These are phyloP conservation scores for Mycena amicta DNA, from an alignment of 768 basidiomycete genomes.

Conservation along the genomic window DNA sequence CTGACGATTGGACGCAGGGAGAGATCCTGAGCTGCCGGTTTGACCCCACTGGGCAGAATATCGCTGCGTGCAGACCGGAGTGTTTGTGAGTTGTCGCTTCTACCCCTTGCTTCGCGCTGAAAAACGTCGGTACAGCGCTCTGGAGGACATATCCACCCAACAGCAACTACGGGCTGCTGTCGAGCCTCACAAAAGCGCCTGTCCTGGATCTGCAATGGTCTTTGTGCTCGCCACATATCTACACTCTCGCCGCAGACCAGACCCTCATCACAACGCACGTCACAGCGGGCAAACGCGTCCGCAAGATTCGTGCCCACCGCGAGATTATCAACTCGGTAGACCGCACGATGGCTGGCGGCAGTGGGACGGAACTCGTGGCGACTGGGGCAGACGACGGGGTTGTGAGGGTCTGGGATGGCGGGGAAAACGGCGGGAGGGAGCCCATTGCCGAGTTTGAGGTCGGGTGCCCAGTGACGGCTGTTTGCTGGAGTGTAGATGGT, in stretches of 20 bases:
- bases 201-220: conserved; percentile 94
- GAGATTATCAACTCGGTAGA: conserved; percentile 92
- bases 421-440: conserved; percentile 70
- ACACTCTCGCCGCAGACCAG: conserved; percentile 91
- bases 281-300: conserved; percentile 78
- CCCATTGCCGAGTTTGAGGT: conserved; percentile 80
- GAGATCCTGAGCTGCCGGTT: conserved; percentile 94
- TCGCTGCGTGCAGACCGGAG: conserved; percentile 92
- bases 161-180: conserved; percentile 87
- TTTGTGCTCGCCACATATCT: conserved; percentile 68
- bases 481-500: conserved; percentile 92
- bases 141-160: conserved; percentile 94
- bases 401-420: conserved; percentile 90
- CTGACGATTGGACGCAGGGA: conserved; percentile 43
- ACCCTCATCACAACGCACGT: conserved; percentile 76
- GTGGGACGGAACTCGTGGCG: conserved; percentile 82
- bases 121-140: conserved; percentile 51
- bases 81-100: conserved; percentile 79
- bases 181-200: conserved; percentile 84
- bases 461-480: conserved; percentile 89
- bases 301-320: conserved; percentile 84
- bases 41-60: conserved; percentile 90
- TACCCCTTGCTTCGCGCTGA: neutral
- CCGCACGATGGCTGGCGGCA: conserved; percentile 80
- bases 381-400: conserved; percentile 95